phyloP scores from a whole-genome alignment of 345 rosid genomes.

The Firmiana major region DNA sequence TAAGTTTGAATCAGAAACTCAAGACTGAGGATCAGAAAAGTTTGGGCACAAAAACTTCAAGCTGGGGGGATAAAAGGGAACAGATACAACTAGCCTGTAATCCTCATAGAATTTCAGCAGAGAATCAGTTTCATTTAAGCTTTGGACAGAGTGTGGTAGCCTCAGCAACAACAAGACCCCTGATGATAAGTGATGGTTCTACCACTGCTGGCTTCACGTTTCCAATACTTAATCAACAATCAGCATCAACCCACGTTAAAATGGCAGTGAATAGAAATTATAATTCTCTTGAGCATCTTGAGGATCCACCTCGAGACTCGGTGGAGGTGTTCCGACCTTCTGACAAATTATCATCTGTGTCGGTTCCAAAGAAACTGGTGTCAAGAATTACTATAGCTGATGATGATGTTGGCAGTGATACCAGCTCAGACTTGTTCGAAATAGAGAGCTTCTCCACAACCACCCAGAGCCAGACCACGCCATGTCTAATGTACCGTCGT shows the following conservation, averaged over 20 bases:
- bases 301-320: constrained; percentile 46
- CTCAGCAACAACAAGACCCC: neutral
- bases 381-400: constrained; percentile 24
- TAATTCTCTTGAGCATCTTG: neutral
- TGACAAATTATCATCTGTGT: constrained; percentile 3
- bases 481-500: constrained; percentile 26
- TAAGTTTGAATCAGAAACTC: constrained; percentile 1
- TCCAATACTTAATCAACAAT: constrained; percentile 36
- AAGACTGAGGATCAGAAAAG: neutral
- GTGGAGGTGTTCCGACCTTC: constrained; percentile 48
- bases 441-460: constrained; percentile 86
- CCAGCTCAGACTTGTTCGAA: constrained; percentile 93
- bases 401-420: constrained; percentile 76
- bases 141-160: constrained; percentile 23
- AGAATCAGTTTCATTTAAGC: constrained; percentile 20
- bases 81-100: neutral
- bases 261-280: neutral
- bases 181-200: neutral
- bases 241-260: constrained; percentile 7
- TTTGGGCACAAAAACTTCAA: neutral
- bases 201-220: constrained; percentile 41
- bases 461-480: constrained; percentile 30
- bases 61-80: neutral
- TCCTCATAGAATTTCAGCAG: constrained; percentile 24
- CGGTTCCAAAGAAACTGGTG: constrained; percentile 11